Base-by-base conservation (phyloP, 2,329 filamentous ascomycete species). In the Cytospora mali region DNA sequence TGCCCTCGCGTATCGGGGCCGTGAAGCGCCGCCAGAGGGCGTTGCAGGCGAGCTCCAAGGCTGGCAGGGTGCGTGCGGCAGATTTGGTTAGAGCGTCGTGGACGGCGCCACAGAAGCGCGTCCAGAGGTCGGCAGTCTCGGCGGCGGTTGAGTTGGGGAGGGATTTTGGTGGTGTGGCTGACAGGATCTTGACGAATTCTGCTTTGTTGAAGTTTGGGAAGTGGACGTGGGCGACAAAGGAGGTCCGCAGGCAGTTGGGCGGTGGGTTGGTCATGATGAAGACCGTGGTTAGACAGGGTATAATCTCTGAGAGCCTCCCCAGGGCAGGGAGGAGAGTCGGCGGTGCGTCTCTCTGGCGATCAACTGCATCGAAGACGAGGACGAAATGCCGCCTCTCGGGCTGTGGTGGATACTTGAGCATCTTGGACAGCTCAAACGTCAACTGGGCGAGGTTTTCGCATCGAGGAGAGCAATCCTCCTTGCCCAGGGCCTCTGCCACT, bases 21-120 rank as follows among this genome's bases (percentile, higher is more conserved):
- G 91, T 88, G 75, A 99, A 98, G 4, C 88, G 84, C 13, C 89
- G 88, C 95, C 95, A 99, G 23, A 98, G 83, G 50, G 88, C 85
- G 55, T 85, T 76, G 71, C 90, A 93, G 55, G 89, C 85, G 39
- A 85, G 83, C 4, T 80, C 82, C 68, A 97, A 93, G 13, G 85
- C 84, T 1, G 89, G 82, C 16, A 98, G 81, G 42, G 94, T 93
- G 55, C 93, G 87, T 0, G 90, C 90, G 3, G 92, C 92, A 53
- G 92, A 87, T 66, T 89, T 91, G 55, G 89, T 87, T 14, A 98
- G 81, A 1, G 93, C 88, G 72, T 99, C 95, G 81, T 96, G 95
- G 16, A 97, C 87, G 5, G 92, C 91, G 55, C 86, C 86, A 66
- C 89, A 86, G 78, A 96, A 98, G 51, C 92, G 88, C 16, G 86